A percentile compares a stretch with the other conserved stretches of the same genome.
Conservation (phyloP, 2,329 filamentous ascomycete genomes). For the Xylaria sp. region DNA sequence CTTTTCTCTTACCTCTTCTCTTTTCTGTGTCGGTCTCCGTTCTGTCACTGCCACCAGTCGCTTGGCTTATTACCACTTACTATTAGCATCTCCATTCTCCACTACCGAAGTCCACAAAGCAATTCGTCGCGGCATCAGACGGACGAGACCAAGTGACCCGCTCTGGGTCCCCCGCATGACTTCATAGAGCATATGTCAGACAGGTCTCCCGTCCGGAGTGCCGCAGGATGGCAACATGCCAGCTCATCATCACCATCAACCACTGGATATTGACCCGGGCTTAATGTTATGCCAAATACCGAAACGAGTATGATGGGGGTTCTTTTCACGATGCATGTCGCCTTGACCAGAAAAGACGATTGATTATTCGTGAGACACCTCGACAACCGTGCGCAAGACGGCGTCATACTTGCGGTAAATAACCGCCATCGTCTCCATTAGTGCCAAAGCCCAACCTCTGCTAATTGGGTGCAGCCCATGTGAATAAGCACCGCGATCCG, state of each 20-base stretch:
- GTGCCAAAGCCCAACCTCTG: slow-evolving; percentile 1
- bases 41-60: no score
- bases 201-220: slow-evolving; percentile 14
- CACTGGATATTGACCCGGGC: slow-evolving; percentile 11
- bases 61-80: no score
- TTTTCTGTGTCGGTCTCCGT: not conserved
- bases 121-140: slow-evolving; percentile 20
- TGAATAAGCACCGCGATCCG: not conserved
- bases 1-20: not conserved
- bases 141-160: slow-evolving; percentile 29
- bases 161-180: slow-evolving; percentile 35
- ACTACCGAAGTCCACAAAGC: not conserved
- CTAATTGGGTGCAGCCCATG: slow-evolving; percentile 12
- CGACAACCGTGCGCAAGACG: slow-evolving; percentile 7
- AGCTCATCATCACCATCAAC: slow-evolving; percentile 23
- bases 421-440: not conserved
- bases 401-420: slow-evolving; percentile 32
- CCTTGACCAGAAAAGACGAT: slow-evolving; percentile 1
- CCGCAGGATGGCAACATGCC: slow-evolving; percentile 19
- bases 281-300: not conserved
- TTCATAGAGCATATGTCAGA: slow-evolving; percentile 31
- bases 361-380: slow-evolving; percentile 23
- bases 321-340: slow-evolving; percentile 8
- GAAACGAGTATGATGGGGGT: not conserved
- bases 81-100: not conserved